Base-by-base conservation (phyloP, 2,329 filamentous ascomycete species). In the Aspergillaceae sp. region DNA sequence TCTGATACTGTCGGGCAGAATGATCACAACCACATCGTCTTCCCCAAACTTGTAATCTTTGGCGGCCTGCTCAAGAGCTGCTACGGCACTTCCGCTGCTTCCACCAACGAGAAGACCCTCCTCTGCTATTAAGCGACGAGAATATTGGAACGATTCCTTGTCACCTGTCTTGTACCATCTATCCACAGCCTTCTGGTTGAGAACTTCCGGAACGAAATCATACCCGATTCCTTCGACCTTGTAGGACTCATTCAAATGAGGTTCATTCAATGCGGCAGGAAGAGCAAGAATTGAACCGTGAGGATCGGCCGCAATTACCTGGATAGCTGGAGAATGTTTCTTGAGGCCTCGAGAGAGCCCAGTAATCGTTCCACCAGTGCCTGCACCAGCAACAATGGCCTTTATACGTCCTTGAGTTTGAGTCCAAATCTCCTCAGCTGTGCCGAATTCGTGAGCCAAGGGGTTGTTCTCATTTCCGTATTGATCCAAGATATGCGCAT, bases 211-310 rank as follows among this genome's bases (percentile, higher is more conserved):
- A 49, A 98, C 86, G 66, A 98, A 98, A 67, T 98, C 92, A 66
- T 98, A 98, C 19, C 92, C 92, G 59, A 98, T 98, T 38, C 92
- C 92, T 72, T 98, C 92, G 1, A 98, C 92, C 73, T 98, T 97
- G 75, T 98, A 98, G 1, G 83, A 75, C 66, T 88, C 82, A 61
- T 96, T 91, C 50, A 79, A 78, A 62, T 83, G 80, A 53, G 87
- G 84, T 41, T 87, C 75, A 67, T 98, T 98, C 56, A 98, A 73
- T 4, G 68, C 60, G 55, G 85, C 80, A 2, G 92, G 92, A 30
- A 94, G 61, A 7, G 92, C 92, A 42, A 98, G 76, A 56, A 97
- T 89, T 48, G 88, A 95, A 44, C 92, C 92, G 42, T 90, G 80
- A 0, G 92, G 92, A 67, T 98, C 92, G 4, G 91, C 92, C 3